phyloP scores from a whole-genome alignment of 2,329 filamentous ascomycete species.

The Talaromyces sp. region DNA sequence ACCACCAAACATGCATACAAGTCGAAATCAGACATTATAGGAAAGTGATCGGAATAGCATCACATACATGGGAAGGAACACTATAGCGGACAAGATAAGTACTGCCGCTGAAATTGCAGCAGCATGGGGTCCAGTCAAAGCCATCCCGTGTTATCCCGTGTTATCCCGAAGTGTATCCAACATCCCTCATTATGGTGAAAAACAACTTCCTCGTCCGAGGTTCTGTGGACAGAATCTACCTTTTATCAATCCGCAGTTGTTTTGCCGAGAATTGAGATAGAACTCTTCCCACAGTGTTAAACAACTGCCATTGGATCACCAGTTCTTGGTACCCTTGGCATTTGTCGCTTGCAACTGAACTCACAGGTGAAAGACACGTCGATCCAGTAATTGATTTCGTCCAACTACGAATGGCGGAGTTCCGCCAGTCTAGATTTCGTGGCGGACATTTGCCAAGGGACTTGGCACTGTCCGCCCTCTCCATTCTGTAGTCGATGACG shows the following conservation, averaged over 20 bases:
- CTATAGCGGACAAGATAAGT: slow-evolving; percentile 10
- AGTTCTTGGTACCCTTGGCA: slow-evolving; percentile 4
- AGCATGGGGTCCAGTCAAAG: slow-evolving; percentile 8
- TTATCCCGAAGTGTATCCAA: neutral
- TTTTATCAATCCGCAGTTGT: slow-evolving; percentile 12
- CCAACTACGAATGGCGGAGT: neutral
- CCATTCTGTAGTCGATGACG: slow-evolving; percentile 2
- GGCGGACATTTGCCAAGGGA: slow-evolving; percentile 1
- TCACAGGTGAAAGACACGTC: no score
- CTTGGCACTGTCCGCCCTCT: neutral
- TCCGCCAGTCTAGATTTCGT: neutral
- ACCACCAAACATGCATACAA: slow-evolving; percentile 8
- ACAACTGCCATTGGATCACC: neutral
- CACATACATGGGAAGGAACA: slow-evolving; percentile 6
- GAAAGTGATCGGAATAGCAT: slow-evolving; percentile 1
- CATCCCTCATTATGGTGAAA: slow-evolving; percentile 5
- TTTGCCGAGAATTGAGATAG: slow-evolving; percentile 5
- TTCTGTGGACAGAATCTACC: slow-evolving; percentile 9
- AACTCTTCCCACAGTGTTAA: slow-evolving; percentile 4
- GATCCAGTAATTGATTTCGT: no score
- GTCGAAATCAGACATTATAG: neutral
- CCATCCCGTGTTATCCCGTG: slow-evolving; percentile 12
- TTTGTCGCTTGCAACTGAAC: slow-evolving; percentile 3
- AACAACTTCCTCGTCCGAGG: slow-evolving; percentile 10
- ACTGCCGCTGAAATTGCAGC: slow-evolving; percentile 9